Evolutionary conservation across 345 rosid genomes (phyloP).

Genomic region (Raphanus raphanistrum): DNA sequence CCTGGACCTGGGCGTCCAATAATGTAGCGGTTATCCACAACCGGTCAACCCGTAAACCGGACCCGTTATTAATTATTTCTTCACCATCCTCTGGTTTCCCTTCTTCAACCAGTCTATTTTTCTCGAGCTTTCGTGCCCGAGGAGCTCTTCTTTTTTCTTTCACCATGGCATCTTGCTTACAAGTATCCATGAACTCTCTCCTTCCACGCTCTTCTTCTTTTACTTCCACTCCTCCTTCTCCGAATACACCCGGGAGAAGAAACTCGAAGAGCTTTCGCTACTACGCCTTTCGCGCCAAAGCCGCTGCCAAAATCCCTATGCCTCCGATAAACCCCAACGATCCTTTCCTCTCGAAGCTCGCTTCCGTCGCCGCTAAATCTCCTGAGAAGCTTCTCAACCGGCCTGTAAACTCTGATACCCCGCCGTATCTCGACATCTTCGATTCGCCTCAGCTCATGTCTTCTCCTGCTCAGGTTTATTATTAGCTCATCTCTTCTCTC

Average conservation of each 20-base stretch:
- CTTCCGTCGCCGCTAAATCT: slow-evolving; percentile 60
- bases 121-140: slow-evolving; percentile 26
- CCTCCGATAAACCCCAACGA: slow-evolving; percentile 78
- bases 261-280: slow-evolving; percentile 36
- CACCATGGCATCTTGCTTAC: slow-evolving; percentile 55
- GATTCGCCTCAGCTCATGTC: slow-evolving; percentile 80
- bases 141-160: no score
- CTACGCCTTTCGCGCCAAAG: slow-evolving; percentile 40
- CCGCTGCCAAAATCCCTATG: slow-evolving; percentile 58
- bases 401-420: slow-evolving; percentile 51
- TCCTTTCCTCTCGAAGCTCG: slow-evolving; percentile 63
- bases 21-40: neutral
- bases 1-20: neutral
- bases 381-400: slow-evolving; percentile 55
- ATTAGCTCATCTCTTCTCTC: slow-evolving; percentile 16
- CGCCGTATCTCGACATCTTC: slow-evolving; percentile 72
- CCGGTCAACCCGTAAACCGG: slow-evolving; percentile 16
- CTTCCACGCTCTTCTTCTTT: slow-evolving; percentile 34
- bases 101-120: slow-evolving; percentile 29
- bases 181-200: slow-evolving; percentile 44
- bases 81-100: slow-evolving; percentile 20
- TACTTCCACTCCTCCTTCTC: slow-evolving; percentile 26
- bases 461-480: slow-evolving; percentile 77
- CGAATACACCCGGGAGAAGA: slow-evolving; percentile 36
- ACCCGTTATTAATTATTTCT: neutral